Base-by-base conservation (phyloP, 2,329 filamentous ascomycete species). In the Pestalotiopsis sp. region DNA sequence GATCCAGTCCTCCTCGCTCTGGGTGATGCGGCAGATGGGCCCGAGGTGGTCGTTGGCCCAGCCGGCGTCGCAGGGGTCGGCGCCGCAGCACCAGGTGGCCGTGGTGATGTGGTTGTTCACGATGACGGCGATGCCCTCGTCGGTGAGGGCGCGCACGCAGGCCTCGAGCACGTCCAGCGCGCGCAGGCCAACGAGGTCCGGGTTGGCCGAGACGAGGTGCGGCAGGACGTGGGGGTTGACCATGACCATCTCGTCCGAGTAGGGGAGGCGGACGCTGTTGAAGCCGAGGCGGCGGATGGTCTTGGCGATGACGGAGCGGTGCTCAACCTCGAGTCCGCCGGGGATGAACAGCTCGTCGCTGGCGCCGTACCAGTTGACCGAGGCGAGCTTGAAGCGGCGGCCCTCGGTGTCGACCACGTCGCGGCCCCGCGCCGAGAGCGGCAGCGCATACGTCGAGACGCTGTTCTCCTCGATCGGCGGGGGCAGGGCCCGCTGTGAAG, bases 51-150 rank as follows among this genome's bases (percentile, higher is more conserved):
- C 86, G 76, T 92, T 92, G 58, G 86, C 83, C 90, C 90, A 92
- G 66, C 85, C 85, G 23, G 88, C 85, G 76, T 93, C 90, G 79
- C 90, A 92, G 0, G 89, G 88, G 75, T 92, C 87, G 27, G 86
- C 87, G 64, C 90, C 90, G 76, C 90, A 92, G 79, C 90, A 92
- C 90, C 90, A 92, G 6, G 86, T 87, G 11, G 90, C 88, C 61
- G 85, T 85, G 1, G 90, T 92, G 77, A 92, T 92, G 78, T 92
- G 91, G 78, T 92, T 88, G 81, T 92, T 92, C 70, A 91, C 79
- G 64, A 92, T 88, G 66, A 92, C 90, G 25, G 88, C 87, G 65
- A 92, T 78, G 25, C 89, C 90, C 12, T 84, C 87, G 36, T 87
- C 85, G 9, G 90, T 92, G 73, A 92, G 80, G 12, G 88, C 83